A percentile compares a stretch with the other conserved stretches of the same genome.
These are phyloP conservation scores for Stachybotrys echinatus DNA, from an alignment of 2,329 filamentous ascomycete species.

Conservation along the genomic window DNA sequence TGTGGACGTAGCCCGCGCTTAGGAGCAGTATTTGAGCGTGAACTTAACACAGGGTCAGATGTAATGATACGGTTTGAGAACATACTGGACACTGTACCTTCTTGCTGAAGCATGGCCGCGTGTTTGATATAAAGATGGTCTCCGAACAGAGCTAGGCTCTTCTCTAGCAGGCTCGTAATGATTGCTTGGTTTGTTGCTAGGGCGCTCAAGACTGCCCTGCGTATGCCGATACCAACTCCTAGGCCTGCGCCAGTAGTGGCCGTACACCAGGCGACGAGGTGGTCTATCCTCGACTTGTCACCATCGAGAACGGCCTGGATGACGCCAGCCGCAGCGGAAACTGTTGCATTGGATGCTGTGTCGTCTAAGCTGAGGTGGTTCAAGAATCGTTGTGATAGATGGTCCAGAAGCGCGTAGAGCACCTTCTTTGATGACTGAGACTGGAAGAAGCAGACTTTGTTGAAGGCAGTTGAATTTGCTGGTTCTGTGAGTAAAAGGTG, in stretches of 20 bases:
- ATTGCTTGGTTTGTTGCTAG: constrained; percentile 46
- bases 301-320: constrained; percentile 43
- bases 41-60: constrained; percentile 40
- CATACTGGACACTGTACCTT: constrained; percentile 51
- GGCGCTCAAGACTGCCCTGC: constrained; percentile 59
- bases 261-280: constrained; percentile 61
- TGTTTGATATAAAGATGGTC: constrained; percentile 86
- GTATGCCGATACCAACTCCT: constrained; percentile 58
- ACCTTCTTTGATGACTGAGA: constrained; percentile 18
- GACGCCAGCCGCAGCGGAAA: constrained; percentile 56
- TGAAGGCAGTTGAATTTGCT: constrained; percentile 16
- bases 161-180: constrained; percentile 58
- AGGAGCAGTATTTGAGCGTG: constrained; percentile 77
- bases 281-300: constrained; percentile 42
- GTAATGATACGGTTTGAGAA: not conserved
- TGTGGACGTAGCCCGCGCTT: constrained; percentile 68
- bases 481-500: constrained; percentile 28
- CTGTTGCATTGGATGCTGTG: constrained; percentile 21
- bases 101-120: constrained; percentile 78
- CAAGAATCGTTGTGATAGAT: constrained; percentile 41
- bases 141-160: constrained; percentile 68
- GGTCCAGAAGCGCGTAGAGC: constrained; percentile 22
- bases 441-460: constrained; percentile 21
- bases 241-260: constrained; percentile 59
- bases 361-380: constrained; percentile 26